phyloP scores from a whole-genome alignment of 2,329 filamentous ascomycete species.

The Colletotrichum nymphaeae region DNA sequence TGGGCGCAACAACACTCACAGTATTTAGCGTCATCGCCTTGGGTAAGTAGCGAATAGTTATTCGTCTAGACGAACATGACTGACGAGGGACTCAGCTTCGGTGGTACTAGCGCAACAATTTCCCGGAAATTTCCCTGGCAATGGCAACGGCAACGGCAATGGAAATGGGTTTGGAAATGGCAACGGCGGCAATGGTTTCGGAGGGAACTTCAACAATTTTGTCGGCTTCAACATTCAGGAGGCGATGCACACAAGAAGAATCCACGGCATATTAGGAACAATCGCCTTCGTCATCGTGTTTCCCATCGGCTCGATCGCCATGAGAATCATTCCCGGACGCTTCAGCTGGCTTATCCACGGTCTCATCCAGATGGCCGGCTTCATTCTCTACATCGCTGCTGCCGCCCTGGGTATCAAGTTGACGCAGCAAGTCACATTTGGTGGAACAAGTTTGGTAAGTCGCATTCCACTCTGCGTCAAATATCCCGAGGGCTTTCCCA shows the following conservation, averaged over 20 bases:
- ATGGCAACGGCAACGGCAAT: slow-evolving; percentile 20
- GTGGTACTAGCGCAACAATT: slow-evolving; percentile 25
- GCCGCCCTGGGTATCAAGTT: slow-evolving; percentile 57
- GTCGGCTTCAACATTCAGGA: slow-evolving; percentile 42
- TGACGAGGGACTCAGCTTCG: slow-evolving; percentile 4
- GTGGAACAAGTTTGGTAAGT: slow-evolving; percentile 46
- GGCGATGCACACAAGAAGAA: slow-evolving; percentile 45
- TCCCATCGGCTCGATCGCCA: slow-evolving; percentile 55
- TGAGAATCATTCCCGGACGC: slow-evolving; percentile 51
- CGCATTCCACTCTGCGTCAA: no score
- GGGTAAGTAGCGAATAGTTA: neutral
- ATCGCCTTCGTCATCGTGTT: slow-evolving; percentile 56
- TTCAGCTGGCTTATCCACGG: slow-evolving; percentile 53
- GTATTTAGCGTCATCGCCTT: slow-evolving; percentile 18
- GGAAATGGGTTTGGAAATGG: slow-evolving; percentile 22
- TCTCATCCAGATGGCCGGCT: slow-evolving; percentile 50
- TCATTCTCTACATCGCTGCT: slow-evolving; percentile 50
- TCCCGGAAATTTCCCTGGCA: slow-evolving; percentile 20
- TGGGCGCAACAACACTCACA: slow-evolving; percentile 12
- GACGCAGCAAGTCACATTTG: slow-evolving; percentile 44
- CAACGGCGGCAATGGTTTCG: slow-evolving; percentile 25
- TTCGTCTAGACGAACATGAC: neutral
- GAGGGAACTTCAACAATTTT: slow-evolving; percentile 30
- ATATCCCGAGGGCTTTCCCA: neutral
- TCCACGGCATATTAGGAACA: slow-evolving; percentile 55